Base-by-base conservation (phyloP, 2,329 filamentous ascomycete species). In the Epicoccum nigrum region DNA sequence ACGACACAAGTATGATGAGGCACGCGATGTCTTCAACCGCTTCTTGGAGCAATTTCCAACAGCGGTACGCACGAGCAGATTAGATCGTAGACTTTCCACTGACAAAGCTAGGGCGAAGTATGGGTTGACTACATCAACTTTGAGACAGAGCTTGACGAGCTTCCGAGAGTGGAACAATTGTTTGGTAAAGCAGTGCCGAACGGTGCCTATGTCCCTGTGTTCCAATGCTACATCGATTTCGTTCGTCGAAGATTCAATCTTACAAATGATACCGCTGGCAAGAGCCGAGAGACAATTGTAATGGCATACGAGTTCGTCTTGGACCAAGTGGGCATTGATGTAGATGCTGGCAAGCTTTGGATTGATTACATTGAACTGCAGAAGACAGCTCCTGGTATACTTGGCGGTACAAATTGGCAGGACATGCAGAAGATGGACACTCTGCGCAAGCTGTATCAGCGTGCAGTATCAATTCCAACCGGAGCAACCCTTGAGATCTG, bases 361-460 rank as follows among this genome's bases (percentile, higher is more conserved):
- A 85, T 88, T 53, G 94, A 99, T 60, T 97, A 97, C 66, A 87
- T 99, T 55, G 86, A 94, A 60, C 97, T 99, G 69, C 85, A 97
- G 73, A 92, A 92, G 69, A 89, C 85, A 31, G 90, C 89, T 0
- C 94, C 94, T 1, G 94, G 94, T 5, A 86, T 86, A 51, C 84
- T 94, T 51, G 93, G 92, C 20, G 94, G 93, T 34, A 87, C 82
- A 51, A 87, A 85, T 51, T 99, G 94, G 95, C 92, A 97, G 74
- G 94, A 97, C 69, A 89, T 93, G 75, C 94, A 97, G 70, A 99
- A 99, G 80, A 96, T 96, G 88, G 94, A 99, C 65, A 81, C 89
- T 62, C 77, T 99, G 43, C 87, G 94, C 53, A 96, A 95, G 71
- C 89, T 90, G 0, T 99, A 97, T 71, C 92, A 97, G 65, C 88